Evolutionary conservation across 2,329 filamentous ascomycete genomes (phyloP).

Genomic region (Venturia asperata): DNA sequence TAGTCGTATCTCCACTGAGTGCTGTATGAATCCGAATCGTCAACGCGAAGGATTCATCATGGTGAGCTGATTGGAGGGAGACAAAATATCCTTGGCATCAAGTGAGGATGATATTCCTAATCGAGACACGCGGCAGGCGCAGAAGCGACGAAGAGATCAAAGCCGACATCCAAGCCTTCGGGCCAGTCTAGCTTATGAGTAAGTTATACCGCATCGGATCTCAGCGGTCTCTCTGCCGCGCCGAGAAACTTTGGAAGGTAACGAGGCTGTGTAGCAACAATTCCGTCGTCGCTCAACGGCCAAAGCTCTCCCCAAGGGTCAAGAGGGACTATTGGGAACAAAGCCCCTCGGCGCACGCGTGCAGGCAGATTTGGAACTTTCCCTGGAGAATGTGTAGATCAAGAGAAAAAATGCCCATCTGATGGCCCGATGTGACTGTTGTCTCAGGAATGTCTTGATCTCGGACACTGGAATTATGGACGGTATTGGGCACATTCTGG

Average conservation of each 20-base stretch:
- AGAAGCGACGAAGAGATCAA: too few species aligned
- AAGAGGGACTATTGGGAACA: neutral
- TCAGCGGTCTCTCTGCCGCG: neutral
- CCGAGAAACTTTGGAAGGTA: neutral
- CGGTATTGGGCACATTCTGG: neutral
- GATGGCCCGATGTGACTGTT: neutral
- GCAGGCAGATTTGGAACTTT: neutral
- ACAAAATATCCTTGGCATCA: too few species aligned
- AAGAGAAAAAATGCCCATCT: neutral
- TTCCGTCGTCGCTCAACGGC: neutral
- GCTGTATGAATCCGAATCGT: too few species aligned
- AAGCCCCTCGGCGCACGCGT: neutral
- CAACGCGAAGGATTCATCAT: too few species aligned
- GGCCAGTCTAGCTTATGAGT: too few species aligned
- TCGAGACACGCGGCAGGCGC: too few species aligned
- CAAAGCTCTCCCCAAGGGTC: neutral
- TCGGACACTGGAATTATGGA: neutral
- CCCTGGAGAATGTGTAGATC: neutral
- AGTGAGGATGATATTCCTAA: too few species aligned
- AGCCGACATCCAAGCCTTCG: too few species aligned
- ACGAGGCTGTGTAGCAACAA: conserved; percentile 6
- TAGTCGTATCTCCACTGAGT: too few species aligned
- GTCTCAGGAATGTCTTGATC: neutral
- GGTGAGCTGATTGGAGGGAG: too few species aligned
- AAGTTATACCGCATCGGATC: too few species aligned